Percentiles rank a stretch among this genome's conserved stretches.
Evolutionary conservation across 371 early-diverging fungal species (phyloP).

Genomic region (Choanephora cucurbitarum): DNA sequence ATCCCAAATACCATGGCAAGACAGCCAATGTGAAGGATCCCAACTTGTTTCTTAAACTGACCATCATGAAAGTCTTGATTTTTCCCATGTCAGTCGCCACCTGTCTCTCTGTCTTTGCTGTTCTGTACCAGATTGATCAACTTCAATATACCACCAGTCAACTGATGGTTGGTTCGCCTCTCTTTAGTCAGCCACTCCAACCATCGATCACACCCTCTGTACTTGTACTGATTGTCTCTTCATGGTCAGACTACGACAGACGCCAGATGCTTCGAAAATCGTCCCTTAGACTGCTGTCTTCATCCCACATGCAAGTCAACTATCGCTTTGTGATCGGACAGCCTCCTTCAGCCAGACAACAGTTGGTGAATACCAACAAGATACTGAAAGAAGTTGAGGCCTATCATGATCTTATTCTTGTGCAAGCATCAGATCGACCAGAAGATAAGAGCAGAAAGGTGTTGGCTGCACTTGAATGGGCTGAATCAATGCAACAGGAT

Average conservation of each 20-base stretch:
- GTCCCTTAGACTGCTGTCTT: conserved; percentile 35
- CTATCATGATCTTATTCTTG: conserved; percentile 54
- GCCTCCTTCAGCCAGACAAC: conserved; percentile 46
- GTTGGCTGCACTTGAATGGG: conserved; percentile 57
- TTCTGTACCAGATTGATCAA: conserved; percentile 51
- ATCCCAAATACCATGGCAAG: conserved; percentile 46
- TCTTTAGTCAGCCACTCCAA: conserved; percentile 11
- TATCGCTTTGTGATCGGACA: conserved; percentile 63
- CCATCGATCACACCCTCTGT: conserved; percentile 22
- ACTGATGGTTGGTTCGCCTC: conserved; percentile 36
- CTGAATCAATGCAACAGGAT: conserved; percentile 40
- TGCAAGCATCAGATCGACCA: conserved; percentile 55
- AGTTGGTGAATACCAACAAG: conserved; percentile 35
- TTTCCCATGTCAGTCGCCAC: conserved; percentile 56
- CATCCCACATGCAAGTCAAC: conserved; percentile 15
- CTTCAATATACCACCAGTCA: conserved; percentile 54
- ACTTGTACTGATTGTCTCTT: conserved; percentile 55
- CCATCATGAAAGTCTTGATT: conserved; percentile 52
- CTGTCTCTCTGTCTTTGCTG: conserved; percentile 59
- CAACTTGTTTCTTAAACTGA: conserved; percentile 38
- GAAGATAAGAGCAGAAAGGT: conserved; percentile 57
- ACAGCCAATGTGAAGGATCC: conserved; percentile 27
- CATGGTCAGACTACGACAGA: conserved; percentile 54
- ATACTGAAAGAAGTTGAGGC: conserved; percentile 47
- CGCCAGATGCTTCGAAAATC: conserved; percentile 54